Conservation (phyloP, 352 stramenopile genomes). For the Aphanomyces euteiches region DNA sequence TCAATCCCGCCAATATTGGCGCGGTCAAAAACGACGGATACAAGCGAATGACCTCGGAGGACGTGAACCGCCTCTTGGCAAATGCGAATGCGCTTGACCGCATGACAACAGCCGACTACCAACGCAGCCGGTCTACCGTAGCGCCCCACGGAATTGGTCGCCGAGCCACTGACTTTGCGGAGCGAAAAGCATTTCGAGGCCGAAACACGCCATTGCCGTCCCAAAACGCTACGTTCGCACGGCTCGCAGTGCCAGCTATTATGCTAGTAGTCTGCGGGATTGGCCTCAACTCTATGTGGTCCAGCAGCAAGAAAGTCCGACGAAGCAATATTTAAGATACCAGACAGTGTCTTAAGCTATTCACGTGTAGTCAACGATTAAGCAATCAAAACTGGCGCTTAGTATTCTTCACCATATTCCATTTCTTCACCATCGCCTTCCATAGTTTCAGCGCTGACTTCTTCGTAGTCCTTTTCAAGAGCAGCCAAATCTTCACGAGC, state of each 20-base stretch:
- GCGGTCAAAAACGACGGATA: conserved; percentile 45
- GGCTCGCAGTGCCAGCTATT: conserved; percentile 56
- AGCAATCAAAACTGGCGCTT: conserved; percentile 32
- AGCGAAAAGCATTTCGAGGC: conserved; percentile 61
- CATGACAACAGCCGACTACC: conserved; percentile 74
- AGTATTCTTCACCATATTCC: conserved; percentile 87
- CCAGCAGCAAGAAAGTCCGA: neutral
- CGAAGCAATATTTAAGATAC: conserved; percentile 2
- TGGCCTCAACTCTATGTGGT: conserved; percentile 47
- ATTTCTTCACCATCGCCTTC: conserved; percentile 90
- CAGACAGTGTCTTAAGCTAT: neutral
- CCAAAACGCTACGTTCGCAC: conserved; percentile 54
- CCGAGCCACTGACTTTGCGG: conserved; percentile 52
- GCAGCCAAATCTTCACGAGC: conserved; percentile 95
- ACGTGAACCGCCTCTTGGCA: conserved; percentile 73
- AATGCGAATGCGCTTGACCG: conserved; percentile 67
- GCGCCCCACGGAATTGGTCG: conserved; percentile 57
- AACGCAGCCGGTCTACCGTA: conserved; percentile 49
- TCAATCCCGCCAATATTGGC: conserved; percentile 36
- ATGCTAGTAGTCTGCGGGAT: conserved; percentile 56
- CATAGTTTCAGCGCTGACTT: conserved; percentile 94
- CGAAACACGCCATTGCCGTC: conserved; percentile 52
- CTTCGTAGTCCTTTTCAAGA: conserved; percentile 98
- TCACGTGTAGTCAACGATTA: neutral
- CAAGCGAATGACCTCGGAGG: conserved; percentile 60